Base-by-base conservation (phyloP, 2,329 filamentous ascomycete genomes). In the Microcyclosporella mali region DNA sequence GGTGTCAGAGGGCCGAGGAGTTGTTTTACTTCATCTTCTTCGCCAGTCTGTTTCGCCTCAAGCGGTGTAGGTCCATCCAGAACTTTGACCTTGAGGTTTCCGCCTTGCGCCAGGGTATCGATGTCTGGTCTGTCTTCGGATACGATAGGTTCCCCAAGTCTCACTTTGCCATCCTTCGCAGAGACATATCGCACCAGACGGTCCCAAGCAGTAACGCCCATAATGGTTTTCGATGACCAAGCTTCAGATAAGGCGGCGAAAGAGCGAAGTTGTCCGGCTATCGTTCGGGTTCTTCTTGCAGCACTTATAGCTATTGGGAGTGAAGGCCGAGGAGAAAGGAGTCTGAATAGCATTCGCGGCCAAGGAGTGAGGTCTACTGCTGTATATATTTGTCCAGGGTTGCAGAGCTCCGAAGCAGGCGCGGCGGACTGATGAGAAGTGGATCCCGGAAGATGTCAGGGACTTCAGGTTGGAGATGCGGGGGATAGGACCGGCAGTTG, bases 81-180 rank as follows among this genome's bases (percentile, higher is more conserved):
- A 0, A 81, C 64, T 9, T 69, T 72, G 2, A 75, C 78, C 46
- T 74, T 64, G 0, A 82, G 60, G 1, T 64, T 58, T 2, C 74
- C 73, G 1, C 66, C 58, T 25, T 49, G 51, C 8, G 59, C 58
- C 21, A 61, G 48, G 4, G 47, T 53, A 36, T 59, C 59, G 47
- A 63, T 62, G 42, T 62, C 59, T 14, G 53, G 39, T 10, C 56
- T 56, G n/a, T 47, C 34, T 33, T 46, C 40, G 30, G 49, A 21
- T 31, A 47, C 73, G 43, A 88, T 78, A 47, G 84, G 83, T 66
- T 88, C 82, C 53, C 84, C 85, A 51, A 86, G 85, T 65, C 85
- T 84, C 28, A 77, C 74, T 43, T 72, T 71, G 60, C 83, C 83
- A 57, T 88, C 81, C 55, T 75, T 78, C 56, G 82, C 79, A 7